Percentiles rank a stretch among this genome's conserved stretches.
Evolutionary conservation across 768 basidiomycete genomes (phyloP).

Genomic region (Phylloporus scabripes): DNA sequence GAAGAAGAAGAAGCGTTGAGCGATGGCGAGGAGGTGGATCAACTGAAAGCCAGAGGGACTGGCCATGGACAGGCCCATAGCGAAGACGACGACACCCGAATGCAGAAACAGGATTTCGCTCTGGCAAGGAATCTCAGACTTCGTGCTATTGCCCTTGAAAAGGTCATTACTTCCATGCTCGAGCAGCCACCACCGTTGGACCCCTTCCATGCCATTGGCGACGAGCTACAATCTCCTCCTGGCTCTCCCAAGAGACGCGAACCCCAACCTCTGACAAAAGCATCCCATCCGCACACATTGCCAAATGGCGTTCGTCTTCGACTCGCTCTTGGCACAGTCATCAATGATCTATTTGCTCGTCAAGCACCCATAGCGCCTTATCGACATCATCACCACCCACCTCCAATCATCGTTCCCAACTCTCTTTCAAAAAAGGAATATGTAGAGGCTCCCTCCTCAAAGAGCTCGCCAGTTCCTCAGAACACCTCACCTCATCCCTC

Average conservation of each 20-base stretch:
- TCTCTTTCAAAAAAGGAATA: slow-evolving; percentile 24
- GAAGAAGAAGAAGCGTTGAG: slow-evolving; percentile 64
- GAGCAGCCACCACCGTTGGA: slow-evolving; percentile 68
- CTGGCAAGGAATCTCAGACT: slow-evolving; percentile 62
- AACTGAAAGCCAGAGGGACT: slow-evolving; percentile 45
- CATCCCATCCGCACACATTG: slow-evolving; percentile 52
- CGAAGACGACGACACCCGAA: slow-evolving; percentile 55
- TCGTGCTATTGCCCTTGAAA: slow-evolving; percentile 77
- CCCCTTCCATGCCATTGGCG: slow-evolving; percentile 41
- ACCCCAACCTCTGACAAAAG: slow-evolving; percentile 20
- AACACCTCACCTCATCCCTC: slow-evolving; percentile 24
- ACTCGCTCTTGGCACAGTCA: slow-evolving; percentile 66
- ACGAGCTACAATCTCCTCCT: slow-evolving; percentile 48
- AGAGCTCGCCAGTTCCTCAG: slow-evolving; percentile 19
- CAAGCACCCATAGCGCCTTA: slow-evolving; percentile 45
- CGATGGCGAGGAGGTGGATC: slow-evolving; percentile 53
- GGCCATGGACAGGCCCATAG: slow-evolving; percentile 43
- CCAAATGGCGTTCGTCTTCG: slow-evolving; percentile 80
- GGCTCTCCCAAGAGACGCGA: slow-evolving; percentile 43
- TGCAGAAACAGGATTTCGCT: slow-evolving; percentile 52
- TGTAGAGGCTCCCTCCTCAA: slow-evolving; percentile 18
- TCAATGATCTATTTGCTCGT: slow-evolving; percentile 79
- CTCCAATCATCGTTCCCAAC: slow-evolving; percentile 30
- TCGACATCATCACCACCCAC: slow-evolving; percentile 31
- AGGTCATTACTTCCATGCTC: slow-evolving; percentile 76